Base-by-base conservation (phyloP, 306 rosid genomes). In the Morella rubra region DNA sequence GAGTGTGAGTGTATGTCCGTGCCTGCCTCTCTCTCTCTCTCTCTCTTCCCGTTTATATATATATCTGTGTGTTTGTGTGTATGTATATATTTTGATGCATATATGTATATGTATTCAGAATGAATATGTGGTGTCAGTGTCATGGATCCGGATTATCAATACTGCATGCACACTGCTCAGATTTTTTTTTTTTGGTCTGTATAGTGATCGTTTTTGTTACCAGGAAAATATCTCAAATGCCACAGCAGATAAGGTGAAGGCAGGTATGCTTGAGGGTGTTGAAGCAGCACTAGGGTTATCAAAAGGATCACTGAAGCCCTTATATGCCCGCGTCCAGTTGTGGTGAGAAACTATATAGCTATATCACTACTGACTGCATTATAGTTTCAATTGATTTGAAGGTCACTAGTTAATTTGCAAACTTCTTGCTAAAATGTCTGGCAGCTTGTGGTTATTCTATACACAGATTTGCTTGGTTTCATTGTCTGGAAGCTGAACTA, bases 141-240 rank as follows among this genome's bases (percentile, higher is more conserved):
- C 15, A 47, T 11, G 10, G 10, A 47, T 47, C 15, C 13, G 13
- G 4, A 47, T 14, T 12, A 47, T 11, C 52, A 3, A 46, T 46
- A 11, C 13, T 47, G 10, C n/a, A 5, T 54, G 20, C n/a, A 54
- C 20, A 8, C 1, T 4, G 0, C 24, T 18, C 0, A 8, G 22
- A 32, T 14, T 37, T 37, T 37, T 61, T 32, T 61, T 32, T n/a
- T 5, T 15, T 22, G 7, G 59, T 54, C 7, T 2, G 27, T 13
- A 55, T 75, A 44, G 61, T 60, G 69, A 60, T 65, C 22, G 51
- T 22, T 58, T 47, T 18, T 64, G 55, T 77, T 73, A 60, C 77
- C 82, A 91, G 98, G 98, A 94, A 85, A 94, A 90, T 81, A 94
- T 94, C 73, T 96, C 96, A 37, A 74, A 66, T 68, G 89, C 88